Evolutionary conservation across 129 eudicot genomes (phyloP), one percentile per base, ranked within the genome.

Genomic region (Flaveria linearis): DNA sequence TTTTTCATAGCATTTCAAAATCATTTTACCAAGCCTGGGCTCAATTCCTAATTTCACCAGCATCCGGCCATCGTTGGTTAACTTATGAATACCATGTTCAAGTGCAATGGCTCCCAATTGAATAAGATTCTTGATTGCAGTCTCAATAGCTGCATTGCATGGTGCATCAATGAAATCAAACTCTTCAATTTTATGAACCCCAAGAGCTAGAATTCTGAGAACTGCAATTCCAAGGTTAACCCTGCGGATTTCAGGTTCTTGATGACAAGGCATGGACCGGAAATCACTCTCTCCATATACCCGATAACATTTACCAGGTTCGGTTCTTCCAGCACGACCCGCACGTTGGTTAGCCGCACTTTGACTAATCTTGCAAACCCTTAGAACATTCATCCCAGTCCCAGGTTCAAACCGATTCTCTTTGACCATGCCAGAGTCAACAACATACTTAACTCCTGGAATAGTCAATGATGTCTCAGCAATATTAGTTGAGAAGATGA

Each of bases 281-380:
- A 84, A 89, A 73, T 91, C 96, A 13, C 39, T 58, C 68, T 89
- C 84, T 14, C 84, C 70, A 73, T 94, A 94, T 7, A 94, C 88
- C 73, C 98, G 81, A 62, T 85, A 94, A 81, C 98, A 94, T 56
- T 68, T 82, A 52, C 98, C 98, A 4, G 97, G 93, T 25, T 91
- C 96, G 0, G 98, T 94, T 83, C 98, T 83, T 73, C 98, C 98
- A 64, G 98, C 97, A 45, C 97, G 96, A 20, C 98, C 98, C 41
- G 96, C 93, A 17, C 98, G 88, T 72, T 91, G 98, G 62, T 91
- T 86, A 58, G 97, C 98, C 26, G 97, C 87, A 68, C 98, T 89
- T 87, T 91, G 92, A 85, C 98, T 91, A 26, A 87, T 80, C 30
- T 77, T 67, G 81, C 90, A 85, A 75, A 91, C 92, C 73, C 82